These are phyloP conservation scores for Graphilbum sp. DNA, from an alignment of 2,329 filamentous ascomycete species.

Conservation along the genomic window DNA sequence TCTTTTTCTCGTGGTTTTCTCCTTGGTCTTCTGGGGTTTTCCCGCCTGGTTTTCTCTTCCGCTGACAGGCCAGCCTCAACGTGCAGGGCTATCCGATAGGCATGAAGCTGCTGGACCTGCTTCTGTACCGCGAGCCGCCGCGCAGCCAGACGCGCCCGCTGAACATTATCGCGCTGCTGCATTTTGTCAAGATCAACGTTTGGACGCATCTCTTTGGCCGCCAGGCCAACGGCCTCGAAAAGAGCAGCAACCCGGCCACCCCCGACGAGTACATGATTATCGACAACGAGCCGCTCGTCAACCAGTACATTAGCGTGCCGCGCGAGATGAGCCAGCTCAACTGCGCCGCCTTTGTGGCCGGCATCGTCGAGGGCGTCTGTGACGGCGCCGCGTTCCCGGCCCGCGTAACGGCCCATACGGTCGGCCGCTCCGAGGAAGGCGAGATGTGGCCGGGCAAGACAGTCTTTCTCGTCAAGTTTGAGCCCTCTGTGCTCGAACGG, in stretches of 20 bases:
- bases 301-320: constrained; percentile 82
- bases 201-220: constrained; percentile 88
- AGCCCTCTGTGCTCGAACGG: constrained; percentile 76
- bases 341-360: constrained; percentile 88
- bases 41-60: constrained; percentile 1
- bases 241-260: constrained; percentile 63
- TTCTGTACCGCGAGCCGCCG: constrained; percentile 66
- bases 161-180: constrained; percentile 76
- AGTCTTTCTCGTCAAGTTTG: constrained; percentile 88
- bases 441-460: constrained; percentile 95
- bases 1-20: too few species aligned
- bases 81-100: constrained; percentile 86
- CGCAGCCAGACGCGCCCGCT: constrained; percentile 63
- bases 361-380: constrained; percentile 88
- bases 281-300: constrained; percentile 93
- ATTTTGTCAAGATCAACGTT: constrained; percentile 84
- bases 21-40: neutral
- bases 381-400: constrained; percentile 84
- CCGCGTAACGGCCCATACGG: constrained; percentile 76
- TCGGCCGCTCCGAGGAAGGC: constrained; percentile 40
- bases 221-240: constrained; percentile 83
- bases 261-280: constrained; percentile 98
- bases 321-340: constrained; percentile 94
- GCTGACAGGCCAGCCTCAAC: constrained; percentile 50
- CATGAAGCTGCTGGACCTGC: constrained; percentile 83